Evolutionary conservation across 495 filamentous ascomycete species (phyloP).

Genomic region (Hypoxylon rickii): DNA sequence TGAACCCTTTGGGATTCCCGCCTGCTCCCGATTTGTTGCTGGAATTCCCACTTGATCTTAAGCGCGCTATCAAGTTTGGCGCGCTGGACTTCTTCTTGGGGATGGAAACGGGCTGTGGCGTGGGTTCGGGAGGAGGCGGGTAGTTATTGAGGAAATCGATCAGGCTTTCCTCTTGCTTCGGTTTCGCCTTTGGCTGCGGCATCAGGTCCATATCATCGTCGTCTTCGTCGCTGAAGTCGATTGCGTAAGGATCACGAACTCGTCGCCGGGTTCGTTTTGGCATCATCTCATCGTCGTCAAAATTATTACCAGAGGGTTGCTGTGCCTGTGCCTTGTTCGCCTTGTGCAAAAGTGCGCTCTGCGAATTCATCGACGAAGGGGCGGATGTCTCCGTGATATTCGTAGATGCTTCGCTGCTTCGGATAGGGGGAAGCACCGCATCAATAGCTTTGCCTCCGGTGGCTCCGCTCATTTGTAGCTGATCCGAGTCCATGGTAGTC

Average conservation of each 20-base stretch:
- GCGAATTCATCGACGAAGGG: conserved; percentile 57
- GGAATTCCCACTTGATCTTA: conserved; percentile 47
- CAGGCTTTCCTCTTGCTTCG: conserved; percentile 69
- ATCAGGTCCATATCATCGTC: conserved; percentile 55
- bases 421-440: conserved; percentile 49
- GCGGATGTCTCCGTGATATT: conserved; percentile 46
- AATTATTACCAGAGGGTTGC: conserved; percentile 29
- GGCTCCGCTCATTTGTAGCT: conserved; percentile 58
- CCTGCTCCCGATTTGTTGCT: conserved; percentile 39
- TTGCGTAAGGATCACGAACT: conserved; percentile 86
- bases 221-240: conserved; percentile 84
- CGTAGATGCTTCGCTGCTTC: conserved; percentile 49
- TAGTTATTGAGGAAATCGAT: conserved; percentile 86
- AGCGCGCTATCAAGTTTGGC: conserved; percentile 65
- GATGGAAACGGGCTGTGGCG: conserved; percentile 46
- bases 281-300: conserved; percentile 54
- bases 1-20: conserved; percentile 35
- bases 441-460: conserved; percentile 56
- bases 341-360: conserved; percentile 53
- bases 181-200: conserved; percentile 39
- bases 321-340: conserved; percentile 25
- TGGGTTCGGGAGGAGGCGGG: conserved; percentile 69
- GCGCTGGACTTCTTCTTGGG: conserved; percentile 65
- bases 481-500: conserved; percentile 83
- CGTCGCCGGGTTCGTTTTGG: conserved; percentile 73